These are phyloP conservation scores for Colletotrichum spinosum DNA, from an alignment of 2,329 filamentous ascomycete species.

Conservation along the genomic window DNA sequence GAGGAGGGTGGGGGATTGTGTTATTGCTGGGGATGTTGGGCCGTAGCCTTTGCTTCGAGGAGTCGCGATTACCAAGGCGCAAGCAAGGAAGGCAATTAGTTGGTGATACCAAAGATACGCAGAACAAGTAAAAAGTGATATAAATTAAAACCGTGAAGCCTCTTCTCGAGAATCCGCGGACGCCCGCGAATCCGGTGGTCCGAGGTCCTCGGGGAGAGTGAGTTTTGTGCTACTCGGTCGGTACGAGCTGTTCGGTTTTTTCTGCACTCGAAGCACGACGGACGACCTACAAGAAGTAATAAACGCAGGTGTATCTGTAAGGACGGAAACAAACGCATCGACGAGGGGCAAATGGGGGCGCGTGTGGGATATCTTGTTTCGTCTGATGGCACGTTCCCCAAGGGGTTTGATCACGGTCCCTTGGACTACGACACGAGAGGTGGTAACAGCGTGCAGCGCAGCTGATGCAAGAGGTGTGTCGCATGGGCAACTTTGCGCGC, in stretches of 20 bases:
- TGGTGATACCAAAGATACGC: no score
- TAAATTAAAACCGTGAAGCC: no score
- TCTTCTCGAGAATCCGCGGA: no score
- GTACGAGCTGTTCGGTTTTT: no score
- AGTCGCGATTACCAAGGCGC: background rate
- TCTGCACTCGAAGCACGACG: no score
- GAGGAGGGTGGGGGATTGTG: background rate
- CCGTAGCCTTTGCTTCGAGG: background rate
- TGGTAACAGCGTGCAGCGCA: conserved; percentile 3
- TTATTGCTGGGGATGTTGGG: background rate
- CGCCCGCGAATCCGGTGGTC: no score
- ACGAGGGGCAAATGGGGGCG: background rate
- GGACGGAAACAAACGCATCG: background rate
- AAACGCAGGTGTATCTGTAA: no score
- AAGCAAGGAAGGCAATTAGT: background rate
- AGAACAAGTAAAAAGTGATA: no score
- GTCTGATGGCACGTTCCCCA: conserved; percentile 30
- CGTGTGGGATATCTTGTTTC: conserved; percentile 25
- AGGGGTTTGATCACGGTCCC: background rate
- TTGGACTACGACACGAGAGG: background rate
- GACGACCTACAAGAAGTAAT: no score
- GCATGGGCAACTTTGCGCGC: conserved; percentile 6
- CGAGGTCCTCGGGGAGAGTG: no score
- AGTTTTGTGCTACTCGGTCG: no score
- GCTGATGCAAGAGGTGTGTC: conserved; percentile 26